phyloP scores from a whole-genome alignment of 2,329 filamentous ascomycete species.

The Hymenoscyphus linearis region DNA sequence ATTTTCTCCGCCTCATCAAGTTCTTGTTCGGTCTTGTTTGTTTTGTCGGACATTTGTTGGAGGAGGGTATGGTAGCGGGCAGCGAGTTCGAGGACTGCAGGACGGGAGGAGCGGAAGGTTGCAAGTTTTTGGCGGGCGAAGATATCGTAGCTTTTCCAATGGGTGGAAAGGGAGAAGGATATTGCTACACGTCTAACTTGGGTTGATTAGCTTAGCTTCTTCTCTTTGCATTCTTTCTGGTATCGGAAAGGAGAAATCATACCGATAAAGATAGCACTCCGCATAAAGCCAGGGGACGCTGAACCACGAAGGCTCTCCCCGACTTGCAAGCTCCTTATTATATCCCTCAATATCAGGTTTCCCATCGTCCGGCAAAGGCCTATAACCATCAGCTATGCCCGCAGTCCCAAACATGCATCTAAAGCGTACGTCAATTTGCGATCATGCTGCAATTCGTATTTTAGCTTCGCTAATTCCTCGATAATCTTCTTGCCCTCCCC shows the following conservation, averaged over 20 bases:
- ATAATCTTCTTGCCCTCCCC: slow-evolving; percentile 85
- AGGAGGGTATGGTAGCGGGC: slow-evolving; percentile 72
- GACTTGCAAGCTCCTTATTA: slow-evolving; percentile 75
- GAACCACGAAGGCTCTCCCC: slow-evolving; percentile 75
- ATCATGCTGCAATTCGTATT: slow-evolving; percentile 94
- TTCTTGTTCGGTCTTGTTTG: slow-evolving; percentile 18
- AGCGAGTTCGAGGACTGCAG: slow-evolving; percentile 78
- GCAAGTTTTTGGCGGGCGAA: slow-evolving; percentile 86
- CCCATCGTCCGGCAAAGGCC: slow-evolving; percentile 32
- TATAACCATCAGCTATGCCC: slow-evolving; percentile 52
- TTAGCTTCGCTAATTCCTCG: slow-evolving; percentile 71
- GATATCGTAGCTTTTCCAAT: slow-evolving; percentile 89
- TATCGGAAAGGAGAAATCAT: background rate
- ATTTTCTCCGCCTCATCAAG: slow-evolving; percentile 63
- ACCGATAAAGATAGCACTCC: slow-evolving; percentile 90
- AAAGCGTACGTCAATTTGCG: slow-evolving; percentile 64
- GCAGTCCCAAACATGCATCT: background rate
- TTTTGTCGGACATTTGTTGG: slow-evolving; percentile 55
- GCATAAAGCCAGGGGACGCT: slow-evolving; percentile 81
- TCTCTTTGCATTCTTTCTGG: too few relatives aligned
- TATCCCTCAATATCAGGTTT: slow-evolving; percentile 62
- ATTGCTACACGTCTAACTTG: slow-evolving; percentile 68
- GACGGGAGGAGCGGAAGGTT: slow-evolving; percentile 86
- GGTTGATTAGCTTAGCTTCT: slow-evolving; percentile 6
- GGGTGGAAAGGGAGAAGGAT: slow-evolving; percentile 66